Evolutionary conservation across 176 grass and related monocot genomes (phyloP).

Genomic region (Zea mays): Zm-B73-REFERENCE-NAM-5.0 NC_050103.1:113023501-113024000

Average conservation of each 20-base stretch:
- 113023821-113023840: conserved; percentile 51
- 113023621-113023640: conserved; percentile 23
- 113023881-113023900: too few relatives aligned
- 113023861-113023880: too few relatives aligned
- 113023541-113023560: conserved; percentile 64
- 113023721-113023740: conserved; percentile 66
- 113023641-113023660: conserved; percentile 21
- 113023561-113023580: conserved; percentile 74
- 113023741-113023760: conserved; percentile 59
- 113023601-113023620: conserved; percentile 12
- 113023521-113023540: conserved; percentile 51
- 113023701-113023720: conserved; percentile 87
- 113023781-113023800: conserved; percentile 64
- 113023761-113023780: conserved; percentile 61
- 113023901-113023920: not conserved
- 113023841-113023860: conserved; percentile 13
- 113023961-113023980: conserved; percentile 73
- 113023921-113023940: not conserved
- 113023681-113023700: conserved; percentile 82
- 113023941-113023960: conserved; percentile 52
- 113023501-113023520: conserved; percentile 6
- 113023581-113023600: conserved; percentile 87
- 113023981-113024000: conserved; percentile 80
- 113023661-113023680: not conserved
- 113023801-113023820: conserved; percentile 68